Evolutionary conservation across 2,329 filamentous ascomycete genomes (phyloP).

Genomic region (Hymenoscyphus repandus): DNA sequence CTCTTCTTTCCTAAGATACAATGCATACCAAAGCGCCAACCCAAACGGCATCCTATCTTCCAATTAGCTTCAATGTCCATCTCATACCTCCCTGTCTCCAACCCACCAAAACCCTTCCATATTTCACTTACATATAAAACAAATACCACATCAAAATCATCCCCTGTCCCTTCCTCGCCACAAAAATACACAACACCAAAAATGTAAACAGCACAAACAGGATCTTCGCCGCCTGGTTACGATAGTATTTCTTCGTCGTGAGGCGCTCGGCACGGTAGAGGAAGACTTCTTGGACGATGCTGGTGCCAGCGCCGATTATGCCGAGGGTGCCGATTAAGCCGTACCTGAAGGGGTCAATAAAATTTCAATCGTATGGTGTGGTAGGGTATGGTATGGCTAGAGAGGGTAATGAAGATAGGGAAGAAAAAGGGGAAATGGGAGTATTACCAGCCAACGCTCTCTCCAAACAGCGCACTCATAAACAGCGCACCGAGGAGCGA

Average conservation of each 20-base stretch:
- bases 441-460: not conserved
- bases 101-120: too few relatives aligned
- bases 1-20: slow-evolving; percentile 3
- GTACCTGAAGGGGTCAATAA: not conserved
- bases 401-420: too few relatives aligned
- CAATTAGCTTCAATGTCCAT: not conserved
- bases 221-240: not conserved
- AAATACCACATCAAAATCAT: too few relatives aligned
- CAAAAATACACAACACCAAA: too few relatives aligned
- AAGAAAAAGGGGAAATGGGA: too few relatives aligned
- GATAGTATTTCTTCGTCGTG: not conserved
- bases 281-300: not conserved
- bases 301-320: not conserved
- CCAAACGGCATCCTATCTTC: slow-evolving; percentile 1
- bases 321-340: not conserved
- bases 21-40: slow-evolving; percentile 1
- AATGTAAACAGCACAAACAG: too few relatives aligned
- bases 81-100: too few relatives aligned
- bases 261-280: not conserved
- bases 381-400: not conserved
- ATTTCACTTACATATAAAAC: too few relatives aligned
- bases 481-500: not conserved
- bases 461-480: not conserved
- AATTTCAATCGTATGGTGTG: not conserved
- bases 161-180: too few relatives aligned